Evolutionary conservation across 2,329 filamentous ascomycete genomes (phyloP).

Genomic region (Penicillium sp.): DNA sequence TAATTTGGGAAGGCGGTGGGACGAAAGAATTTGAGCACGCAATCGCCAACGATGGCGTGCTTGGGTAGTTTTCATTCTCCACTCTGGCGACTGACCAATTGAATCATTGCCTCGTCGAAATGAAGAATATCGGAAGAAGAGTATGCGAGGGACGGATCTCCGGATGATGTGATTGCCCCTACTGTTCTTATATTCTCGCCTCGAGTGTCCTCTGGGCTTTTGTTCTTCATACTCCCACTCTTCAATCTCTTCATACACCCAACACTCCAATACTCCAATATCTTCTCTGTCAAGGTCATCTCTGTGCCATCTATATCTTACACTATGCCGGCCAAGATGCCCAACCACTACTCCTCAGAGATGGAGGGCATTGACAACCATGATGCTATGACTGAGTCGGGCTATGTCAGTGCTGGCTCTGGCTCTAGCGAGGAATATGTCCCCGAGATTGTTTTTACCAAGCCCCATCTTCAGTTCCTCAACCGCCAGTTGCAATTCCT

Average conservation of each 20-base stretch:
- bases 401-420: constrained; percentile 65
- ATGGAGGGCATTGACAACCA: constrained; percentile 36
- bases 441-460: constrained; percentile 80
- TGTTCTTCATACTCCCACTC: constrained; percentile 3
- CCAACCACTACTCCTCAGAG: constrained; percentile 39
- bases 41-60: constrained; percentile 1
- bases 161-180: constrained; percentile 37
- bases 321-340: constrained; percentile 41
- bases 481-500: constrained; percentile 87
- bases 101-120: constrained; percentile 25
- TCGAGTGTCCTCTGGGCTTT: constrained; percentile 19
- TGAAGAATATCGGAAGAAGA: constrained; percentile 20
- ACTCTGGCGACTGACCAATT: constrained; percentile 1
- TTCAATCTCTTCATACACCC: constrained; percentile 7
- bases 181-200: constrained; percentile 31
- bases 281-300: background rate
- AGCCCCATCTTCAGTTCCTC: constrained; percentile 82
- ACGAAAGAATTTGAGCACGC: background rate
- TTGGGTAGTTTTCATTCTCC: background rate
- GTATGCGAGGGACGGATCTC: constrained; percentile 22
- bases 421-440: constrained; percentile 62
- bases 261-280: constrained; percentile 4
- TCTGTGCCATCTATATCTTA: constrained; percentile 7
- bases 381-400: constrained; percentile 79
- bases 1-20: background rate